Percentiles rank a stretch among this genome's conserved stretches.
These are phyloP conservation scores for Acrodontium crateriforme DNA, from an alignment of 2,329 filamentous ascomycete genomes.

Conservation along the genomic window DNA sequence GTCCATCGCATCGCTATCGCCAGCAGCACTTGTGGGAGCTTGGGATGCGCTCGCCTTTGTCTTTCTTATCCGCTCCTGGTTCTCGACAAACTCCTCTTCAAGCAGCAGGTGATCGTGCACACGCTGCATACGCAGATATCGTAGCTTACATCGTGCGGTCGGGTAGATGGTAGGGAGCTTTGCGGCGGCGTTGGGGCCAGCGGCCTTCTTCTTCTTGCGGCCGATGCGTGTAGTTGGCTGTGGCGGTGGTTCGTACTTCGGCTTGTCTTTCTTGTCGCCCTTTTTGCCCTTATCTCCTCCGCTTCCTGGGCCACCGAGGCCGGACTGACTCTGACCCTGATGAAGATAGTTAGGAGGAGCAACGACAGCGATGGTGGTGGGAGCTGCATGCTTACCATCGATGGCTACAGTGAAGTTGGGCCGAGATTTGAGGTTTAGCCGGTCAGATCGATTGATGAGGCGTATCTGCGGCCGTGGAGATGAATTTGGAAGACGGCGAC, in stretches of 20 bases:
- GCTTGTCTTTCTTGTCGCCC: conserved; percentile 85
- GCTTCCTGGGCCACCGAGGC: conserved; percentile 55
- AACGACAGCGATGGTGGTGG: neutral
- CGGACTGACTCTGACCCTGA: conserved; percentile 75
- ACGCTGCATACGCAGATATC: conserved; percentile 93
- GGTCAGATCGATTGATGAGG: too few species aligned
- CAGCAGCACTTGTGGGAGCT: conserved; percentile 41
- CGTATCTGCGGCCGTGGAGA: too few species aligned
- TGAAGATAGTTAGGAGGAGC: conserved; percentile 6
- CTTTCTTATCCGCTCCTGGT: conserved; percentile 90
- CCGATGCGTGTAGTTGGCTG: conserved; percentile 93
- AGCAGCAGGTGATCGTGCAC: conserved; percentile 94
- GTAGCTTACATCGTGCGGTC: conserved; percentile 92
- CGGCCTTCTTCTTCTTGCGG: conserved; percentile 95
- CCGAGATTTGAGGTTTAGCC: too few species aligned
- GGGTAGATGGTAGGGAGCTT: conserved; percentile 92
- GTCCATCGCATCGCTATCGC: conserved; percentile 65
- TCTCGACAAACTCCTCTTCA: conserved; percentile 98
- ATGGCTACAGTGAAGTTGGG: too few species aligned
- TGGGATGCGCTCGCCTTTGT: conserved; percentile 68
- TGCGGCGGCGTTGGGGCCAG: conserved; percentile 81
- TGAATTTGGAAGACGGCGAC: conserved; percentile 1
- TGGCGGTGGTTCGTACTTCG: conserved; percentile 98
- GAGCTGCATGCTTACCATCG: too few species aligned
- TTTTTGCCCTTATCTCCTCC: conserved; percentile 81